Evolutionary conservation across 176 grass and related monocot genomes (phyloP), one percentile per base, ranked within the genome.

Genomic region (Cenchrus fungigraminus): DNA sequence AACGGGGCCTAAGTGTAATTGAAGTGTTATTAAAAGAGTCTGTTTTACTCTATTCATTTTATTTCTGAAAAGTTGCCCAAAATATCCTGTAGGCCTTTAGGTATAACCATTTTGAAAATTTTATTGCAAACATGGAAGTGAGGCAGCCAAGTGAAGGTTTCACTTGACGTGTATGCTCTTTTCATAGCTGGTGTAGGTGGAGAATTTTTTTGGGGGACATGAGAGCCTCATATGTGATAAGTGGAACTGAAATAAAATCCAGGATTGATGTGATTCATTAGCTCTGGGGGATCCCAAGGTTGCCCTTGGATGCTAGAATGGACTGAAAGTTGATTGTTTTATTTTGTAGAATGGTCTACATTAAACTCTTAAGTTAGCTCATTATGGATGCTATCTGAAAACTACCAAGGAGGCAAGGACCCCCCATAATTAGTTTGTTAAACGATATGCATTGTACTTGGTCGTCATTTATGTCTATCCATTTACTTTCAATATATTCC

Each of bases 351-450:
- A 70, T 56, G 31, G 51, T 20, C 62, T 60, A 51, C 63, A 11
- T 59, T 82, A 22, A 83, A 52, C 54, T 50, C 51, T 80, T 76
- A 17, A 46, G 0, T 66, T 57, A 54, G 44, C 40, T 57, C 50
- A 74, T 44, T 45, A 43, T 64, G 68, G 1, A 22, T 15, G 20
- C 42, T 77, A 77, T 86, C 37, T 74, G 37, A 58, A 58, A 22
- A 11, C 52, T 70, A 32, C 13, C 47, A 45, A 75, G 12, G 60
- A 40, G 37, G 37, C 37, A 40, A 40, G 2, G 37, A 40, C 37
- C 25, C 25, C n/a, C 53, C 67, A 61, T 47, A 82, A 59, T 85
- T 57, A 68, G 40, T 51, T 64, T 80, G 49, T 58, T 57, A 81
- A 11, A 19, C 58, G 70, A 47, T 2, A 66, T 79, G 53, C 15